Evolutionary conservation across 78 protist species (phyloP), one percentile per base, ranked within the genome.

Genomic region (Guillardia theta): DNA sequence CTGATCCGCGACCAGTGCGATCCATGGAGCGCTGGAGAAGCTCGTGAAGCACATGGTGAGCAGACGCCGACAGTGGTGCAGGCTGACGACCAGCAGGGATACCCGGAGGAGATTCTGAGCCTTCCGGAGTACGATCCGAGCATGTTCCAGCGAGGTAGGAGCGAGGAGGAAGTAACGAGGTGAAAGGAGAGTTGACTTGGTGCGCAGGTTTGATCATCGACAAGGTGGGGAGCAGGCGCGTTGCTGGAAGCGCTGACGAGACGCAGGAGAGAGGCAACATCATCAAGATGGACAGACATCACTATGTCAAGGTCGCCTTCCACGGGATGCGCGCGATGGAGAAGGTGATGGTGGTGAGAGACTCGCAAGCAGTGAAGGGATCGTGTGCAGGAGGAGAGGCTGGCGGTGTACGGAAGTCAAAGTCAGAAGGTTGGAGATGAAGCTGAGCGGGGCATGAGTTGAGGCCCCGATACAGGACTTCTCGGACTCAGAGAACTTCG

Each of bases 241-340:
- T n/a, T n/a, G n/a, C 12, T 53, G 62, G 12, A 53, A 21, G 62
- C 62, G 62, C 62, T n/a, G n/a, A n/a, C n/a, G n/a, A n/a, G n/a
- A n/a, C n/a, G n/a, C n/a, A 83, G 48, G 19, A 24, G 70, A 50
- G 88, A 1, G 90, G 90, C 90, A 94, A 94, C 95, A 27, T 94
- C n/a, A 45, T 94, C 64, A 94, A 94, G 88, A 36, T 94, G 47
- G 95, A 94, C 93, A 80, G 95, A 30, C 95, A 94, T 12, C 70
- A 93, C 48, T 94, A 94, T 19, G 95, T 88, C 88, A 94, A 94
- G 95, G 78, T 94, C 47, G 95, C 95, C 15, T 80, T 47, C 80
- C 95, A 93, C 78, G 95, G 95, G 44, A 45, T 54, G 37, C 0
- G 27, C 44, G 5, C 46, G 80, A 0, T 93, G 88, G n/a, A 6